A percentile compares a stretch with the other conserved stretches of the same genome.
These are phyloP conservation scores for Coemansia sp. DNA, from an alignment of 192 early-diverging fungal species.

Conservation along the genomic window DNA sequence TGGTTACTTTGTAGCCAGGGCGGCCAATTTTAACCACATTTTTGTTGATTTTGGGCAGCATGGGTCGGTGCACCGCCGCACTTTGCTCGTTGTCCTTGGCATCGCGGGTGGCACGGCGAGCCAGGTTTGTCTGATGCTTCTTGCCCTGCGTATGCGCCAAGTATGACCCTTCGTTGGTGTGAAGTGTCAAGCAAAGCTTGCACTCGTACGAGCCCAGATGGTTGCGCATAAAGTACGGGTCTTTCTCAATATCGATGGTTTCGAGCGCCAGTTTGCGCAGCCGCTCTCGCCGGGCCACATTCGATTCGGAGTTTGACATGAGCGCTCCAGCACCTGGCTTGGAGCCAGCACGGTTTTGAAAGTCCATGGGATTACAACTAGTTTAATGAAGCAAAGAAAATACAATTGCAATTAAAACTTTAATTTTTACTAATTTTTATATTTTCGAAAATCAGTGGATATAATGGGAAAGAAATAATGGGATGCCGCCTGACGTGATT, in stretches of 20 bases:
- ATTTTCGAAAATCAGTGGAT: too few relatives aligned
- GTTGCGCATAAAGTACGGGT: conserved; percentile 98
- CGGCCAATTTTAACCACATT: conserved; percentile 92
- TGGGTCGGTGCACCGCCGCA: conserved; percentile 1
- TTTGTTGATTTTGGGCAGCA: conserved; percentile 56
- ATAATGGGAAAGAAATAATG: not conserved
- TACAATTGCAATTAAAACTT: not conserved
- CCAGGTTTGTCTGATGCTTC: conserved; percentile 95
- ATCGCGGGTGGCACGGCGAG: conserved; percentile 83
- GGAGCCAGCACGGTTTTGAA: conserved; percentile 87
- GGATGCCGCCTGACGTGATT: not conserved
- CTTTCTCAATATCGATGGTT: conserved; percentile 92
- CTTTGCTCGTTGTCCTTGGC: conserved; percentile 63
- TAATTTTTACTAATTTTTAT: too few relatives aligned
- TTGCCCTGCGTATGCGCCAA: conserved; percentile 97
- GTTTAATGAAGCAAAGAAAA: not conserved
- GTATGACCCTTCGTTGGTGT: conserved; percentile 93
- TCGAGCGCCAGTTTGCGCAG: conserved; percentile 93
- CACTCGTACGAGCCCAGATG: conserved; percentile 80
- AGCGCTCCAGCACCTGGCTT: conserved; percentile 89
- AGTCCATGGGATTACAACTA: conserved; percentile 55
- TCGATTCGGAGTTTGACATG: conserved; percentile 77
- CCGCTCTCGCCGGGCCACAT: conserved; percentile 91
- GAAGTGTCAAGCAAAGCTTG: conserved; percentile 79
- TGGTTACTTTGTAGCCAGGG: conserved; percentile 92